phyloP scores from a whole-genome alignment of 108 stramenopile genomes.

The Stephanodiscus minutulus region DNA sequence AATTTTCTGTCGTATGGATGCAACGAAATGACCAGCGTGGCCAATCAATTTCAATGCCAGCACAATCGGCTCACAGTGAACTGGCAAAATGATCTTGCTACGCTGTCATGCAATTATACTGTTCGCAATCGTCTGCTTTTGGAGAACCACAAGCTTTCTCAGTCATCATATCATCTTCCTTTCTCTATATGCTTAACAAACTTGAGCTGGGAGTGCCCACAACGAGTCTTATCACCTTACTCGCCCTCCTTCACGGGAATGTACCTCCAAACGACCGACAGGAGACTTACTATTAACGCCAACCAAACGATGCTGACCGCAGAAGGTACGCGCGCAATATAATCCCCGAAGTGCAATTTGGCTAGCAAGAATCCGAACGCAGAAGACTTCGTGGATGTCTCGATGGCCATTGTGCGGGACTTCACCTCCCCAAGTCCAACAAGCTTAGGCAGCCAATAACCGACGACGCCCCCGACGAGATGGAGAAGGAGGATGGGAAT shows the following conservation, averaged over 20 bases:
- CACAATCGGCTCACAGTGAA: no score
- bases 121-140: no score
- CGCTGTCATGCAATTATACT: no score
- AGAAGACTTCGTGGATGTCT: conserved; percentile 97
- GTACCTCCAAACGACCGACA: conserved; percentile 96
- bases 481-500: conserved; percentile 91
- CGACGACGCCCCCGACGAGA: conserved; percentile 92
- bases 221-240: not conserved
- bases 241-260: conserved; percentile 84
- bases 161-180: no score
- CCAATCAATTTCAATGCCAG: no score
- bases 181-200: no score
- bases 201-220: no score
- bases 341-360: conserved; percentile 96
- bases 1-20: no score
- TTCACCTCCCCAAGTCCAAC: conserved; percentile 91
- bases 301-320: conserved; percentile 98
- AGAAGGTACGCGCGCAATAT: conserved; percentile 93
- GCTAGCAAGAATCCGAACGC: conserved; percentile 98
- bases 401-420: conserved; percentile 97
- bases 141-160: no score
- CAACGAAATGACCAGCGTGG: no score
- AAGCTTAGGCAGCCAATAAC: conserved; percentile 81
- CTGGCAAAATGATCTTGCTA: no score
- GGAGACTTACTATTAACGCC: conserved; percentile 91